Percentiles rank a stretch among this genome's conserved stretches.
Conservation (phyloP, 768 basidiomycete genomes). For the Leccinum disarticulatum region DNA sequence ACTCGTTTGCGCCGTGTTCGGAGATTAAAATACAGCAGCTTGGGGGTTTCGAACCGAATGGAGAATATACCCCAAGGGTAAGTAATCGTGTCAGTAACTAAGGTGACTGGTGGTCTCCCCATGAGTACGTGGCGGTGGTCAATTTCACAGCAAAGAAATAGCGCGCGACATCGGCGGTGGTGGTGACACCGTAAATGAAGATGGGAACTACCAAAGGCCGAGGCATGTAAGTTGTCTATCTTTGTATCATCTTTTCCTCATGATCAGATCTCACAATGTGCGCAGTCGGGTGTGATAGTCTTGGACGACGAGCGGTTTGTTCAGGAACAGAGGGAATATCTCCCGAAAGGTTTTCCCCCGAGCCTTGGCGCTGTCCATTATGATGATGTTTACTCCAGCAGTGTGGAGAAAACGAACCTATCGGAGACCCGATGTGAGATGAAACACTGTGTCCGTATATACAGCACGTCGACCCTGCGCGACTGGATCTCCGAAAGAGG, state of each 20-base stretch:
- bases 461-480: neutral
- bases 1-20: neutral
- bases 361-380: neutral
- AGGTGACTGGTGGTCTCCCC: neutral
- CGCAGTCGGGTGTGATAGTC: neutral
- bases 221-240: neutral
- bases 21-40: neutral
- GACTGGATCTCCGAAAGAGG: neutral
- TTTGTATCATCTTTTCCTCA: neutral
- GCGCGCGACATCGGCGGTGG: neutral
- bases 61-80: neutral
- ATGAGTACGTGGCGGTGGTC: neutral
- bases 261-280: neutral
- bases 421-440: neutral
- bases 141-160: neutral
- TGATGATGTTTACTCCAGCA: neutral
- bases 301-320: neutral
- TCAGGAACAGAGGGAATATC: neutral
- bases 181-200: neutral
- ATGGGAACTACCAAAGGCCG: neutral
- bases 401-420: neutral
- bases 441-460: neutral
- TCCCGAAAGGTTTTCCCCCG: neutral
- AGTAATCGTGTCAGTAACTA: neutral
- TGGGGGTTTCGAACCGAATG: neutral